Evolutionary conservation across 169 alveolate species (phyloP).

Genomic region (Eimeria sp.): DNA sequence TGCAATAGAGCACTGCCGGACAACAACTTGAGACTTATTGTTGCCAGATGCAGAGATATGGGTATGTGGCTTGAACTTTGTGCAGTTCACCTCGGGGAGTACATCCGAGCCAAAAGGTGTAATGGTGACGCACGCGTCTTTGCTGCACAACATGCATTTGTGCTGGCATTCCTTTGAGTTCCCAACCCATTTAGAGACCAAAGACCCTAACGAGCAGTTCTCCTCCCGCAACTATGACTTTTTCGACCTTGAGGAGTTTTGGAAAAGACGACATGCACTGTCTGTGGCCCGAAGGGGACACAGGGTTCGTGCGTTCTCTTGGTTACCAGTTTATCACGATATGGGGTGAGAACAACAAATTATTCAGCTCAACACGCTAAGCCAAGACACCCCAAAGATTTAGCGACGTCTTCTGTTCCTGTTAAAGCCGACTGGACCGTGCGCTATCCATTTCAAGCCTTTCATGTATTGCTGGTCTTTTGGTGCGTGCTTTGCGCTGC

Average conservation of each 20-base stretch:
- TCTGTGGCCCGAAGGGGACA: conserved; percentile 81
- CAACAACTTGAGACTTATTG: not conserved
- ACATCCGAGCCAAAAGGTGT: conserved; percentile 89
- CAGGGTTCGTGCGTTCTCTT: conserved; percentile 85
- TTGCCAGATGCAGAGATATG: not conserved
- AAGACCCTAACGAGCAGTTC: conserved; percentile 66
- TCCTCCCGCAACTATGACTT: conserved; percentile 66
- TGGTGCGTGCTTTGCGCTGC: not conserved
- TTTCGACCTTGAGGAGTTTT: conserved; percentile 63
- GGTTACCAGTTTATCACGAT: conserved; percentile 90
- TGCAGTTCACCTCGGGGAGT: conserved; percentile 89
- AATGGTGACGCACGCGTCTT: conserved; percentile 87
- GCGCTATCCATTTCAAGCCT: not conserved
- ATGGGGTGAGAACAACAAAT: conserved; percentile 85
- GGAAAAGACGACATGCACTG: conserved; percentile 73
- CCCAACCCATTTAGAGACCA: conserved; percentile 81
- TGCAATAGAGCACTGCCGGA: not conserved
- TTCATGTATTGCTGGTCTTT: not conserved
- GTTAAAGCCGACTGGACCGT: not conserved
- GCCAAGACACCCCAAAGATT: not conserved
- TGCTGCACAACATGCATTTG: conserved; percentile 85
- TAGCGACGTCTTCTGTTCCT: not conserved
- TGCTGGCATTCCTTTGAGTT: conserved; percentile 86
- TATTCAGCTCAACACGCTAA: too few relatives aligned
- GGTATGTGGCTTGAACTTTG: not conserved